Percentiles rank a stretch among this genome's conserved stretches.
phyloP scores from a whole-genome alignment of 805 yeast species.

The Metschnikowia matae region DNA sequence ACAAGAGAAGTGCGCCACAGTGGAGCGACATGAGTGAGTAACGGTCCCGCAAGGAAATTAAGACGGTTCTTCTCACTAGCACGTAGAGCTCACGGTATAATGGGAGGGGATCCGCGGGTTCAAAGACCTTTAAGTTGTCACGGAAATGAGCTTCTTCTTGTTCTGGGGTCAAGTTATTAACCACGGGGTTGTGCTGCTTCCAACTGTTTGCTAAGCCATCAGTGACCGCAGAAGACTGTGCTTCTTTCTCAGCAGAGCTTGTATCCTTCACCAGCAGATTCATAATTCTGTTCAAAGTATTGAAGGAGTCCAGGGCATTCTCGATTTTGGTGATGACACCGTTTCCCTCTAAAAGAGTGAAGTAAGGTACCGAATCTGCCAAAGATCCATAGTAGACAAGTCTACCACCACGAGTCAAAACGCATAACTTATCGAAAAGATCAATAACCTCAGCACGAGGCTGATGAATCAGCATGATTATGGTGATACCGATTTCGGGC shows the following conservation, averaged over 20 bases:
- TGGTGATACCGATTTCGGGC: conserved; percentile 58
- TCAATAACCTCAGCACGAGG: conserved; percentile 75
- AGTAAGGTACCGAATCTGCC: conserved; percentile 46
- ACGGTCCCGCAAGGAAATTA: conserved; percentile 32
- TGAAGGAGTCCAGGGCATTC: conserved; percentile 9
- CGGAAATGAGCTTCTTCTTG: conserved; percentile 17
- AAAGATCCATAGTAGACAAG: conserved; percentile 43
- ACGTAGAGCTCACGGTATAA: conserved; percentile 27
- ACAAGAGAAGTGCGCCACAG: conserved; percentile 45
- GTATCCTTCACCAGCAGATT: conserved; percentile 18
- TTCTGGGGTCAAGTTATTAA: conserved; percentile 6
- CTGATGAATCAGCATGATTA: conserved; percentile 77
- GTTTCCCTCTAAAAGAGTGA: conserved; percentile 22
- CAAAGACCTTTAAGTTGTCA: conserved; percentile 18
- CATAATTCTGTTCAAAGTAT: conserved; percentile 15
- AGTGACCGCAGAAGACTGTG: conserved; percentile 9
- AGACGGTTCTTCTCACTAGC: conserved; percentile 33
- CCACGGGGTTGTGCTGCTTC: conserved; percentile 7
- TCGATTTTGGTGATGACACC: conserved; percentile 11
- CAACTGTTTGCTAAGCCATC: conserved; percentile 12
- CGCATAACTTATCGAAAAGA: conserved; percentile 62
- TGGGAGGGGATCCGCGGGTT: conserved; percentile 22
- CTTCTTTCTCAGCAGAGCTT: conserved; percentile 11
- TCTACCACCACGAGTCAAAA: conserved; percentile 59
- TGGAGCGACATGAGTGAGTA: conserved; percentile 32